phyloP scores from a whole-genome alignment of 805 yeast species.

The Candida anglica region DNA sequence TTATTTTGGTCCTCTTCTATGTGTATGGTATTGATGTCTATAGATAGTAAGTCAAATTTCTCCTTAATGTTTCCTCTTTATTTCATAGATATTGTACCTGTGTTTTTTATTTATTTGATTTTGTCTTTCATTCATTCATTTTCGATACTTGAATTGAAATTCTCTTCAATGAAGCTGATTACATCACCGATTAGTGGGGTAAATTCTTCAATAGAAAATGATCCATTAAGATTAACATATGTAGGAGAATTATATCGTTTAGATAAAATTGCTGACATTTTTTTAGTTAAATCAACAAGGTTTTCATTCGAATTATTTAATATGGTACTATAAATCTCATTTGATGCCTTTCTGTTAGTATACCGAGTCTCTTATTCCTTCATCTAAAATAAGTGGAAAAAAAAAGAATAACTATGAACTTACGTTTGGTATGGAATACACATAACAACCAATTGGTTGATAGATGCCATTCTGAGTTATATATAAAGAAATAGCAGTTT shows the following conservation, averaged over 20 bases:
- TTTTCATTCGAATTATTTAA: constrained; percentile 39
- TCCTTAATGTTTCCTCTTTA: too few relatives aligned
- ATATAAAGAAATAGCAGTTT: constrained; percentile 33
- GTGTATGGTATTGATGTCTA: too few relatives aligned
- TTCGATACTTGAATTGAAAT: too few relatives aligned
- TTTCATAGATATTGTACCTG: too few relatives aligned
- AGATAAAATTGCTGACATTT: constrained; percentile 38
- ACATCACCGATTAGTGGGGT: constrained; percentile 21
- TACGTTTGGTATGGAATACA: constrained; percentile 38
- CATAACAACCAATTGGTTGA: constrained; percentile 36
- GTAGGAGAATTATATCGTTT: constrained; percentile 39
- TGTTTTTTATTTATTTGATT: too few relatives aligned
- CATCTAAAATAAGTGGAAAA: too few relatives aligned
- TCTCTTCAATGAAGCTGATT: constrained; percentile 20
- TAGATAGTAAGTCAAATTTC: too few relatives aligned
- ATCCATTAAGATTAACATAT: constrained; percentile 44
- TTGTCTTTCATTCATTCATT: too few relatives aligned
- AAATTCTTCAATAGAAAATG: constrained; percentile 29
- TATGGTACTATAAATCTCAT: constrained; percentile 37
- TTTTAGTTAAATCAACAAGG: constrained; percentile 39
- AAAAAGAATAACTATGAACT: constrained; percentile 7
- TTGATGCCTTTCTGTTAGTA: constrained; percentile 7
- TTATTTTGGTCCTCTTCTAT: too few relatives aligned
- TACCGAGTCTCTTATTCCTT: too few relatives aligned
- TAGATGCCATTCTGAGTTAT: constrained; percentile 26